phyloP scores from a whole-genome alignment of 352 stramenopile species.

The Pythium apleroticum region DNA sequence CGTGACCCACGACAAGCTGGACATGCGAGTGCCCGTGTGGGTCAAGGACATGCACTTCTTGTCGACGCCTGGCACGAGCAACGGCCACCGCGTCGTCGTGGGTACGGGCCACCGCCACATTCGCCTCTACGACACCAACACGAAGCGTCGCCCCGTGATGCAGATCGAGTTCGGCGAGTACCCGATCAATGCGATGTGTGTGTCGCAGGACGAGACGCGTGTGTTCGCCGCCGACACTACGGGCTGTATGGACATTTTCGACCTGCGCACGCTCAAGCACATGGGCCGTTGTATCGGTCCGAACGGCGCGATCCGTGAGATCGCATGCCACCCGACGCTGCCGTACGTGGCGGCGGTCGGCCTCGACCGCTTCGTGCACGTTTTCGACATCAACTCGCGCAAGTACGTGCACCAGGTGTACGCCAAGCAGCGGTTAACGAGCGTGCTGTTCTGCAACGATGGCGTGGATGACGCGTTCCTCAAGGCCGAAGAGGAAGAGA shows the following conservation, averaged over 20 bases:
- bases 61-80: slow-evolving; percentile 50
- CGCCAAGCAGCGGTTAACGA: slow-evolving; percentile 90
- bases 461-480: slow-evolving; percentile 58
- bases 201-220: slow-evolving; percentile 70
- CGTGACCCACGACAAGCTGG: slow-evolving; percentile 83
- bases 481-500: slow-evolving; percentile 19
- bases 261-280: slow-evolving; percentile 87
- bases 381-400: slow-evolving; percentile 88
- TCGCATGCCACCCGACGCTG: slow-evolving; percentile 88
- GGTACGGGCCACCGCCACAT: slow-evolving; percentile 80
- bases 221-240: slow-evolving; percentile 89
- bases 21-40: slow-evolving; percentile 90
- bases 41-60: slow-evolving; percentile 80
- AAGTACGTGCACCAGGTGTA: slow-evolving; percentile 77
- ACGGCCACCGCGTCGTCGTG: slow-evolving; percentile 68
- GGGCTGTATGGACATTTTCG: slow-evolving; percentile 87
- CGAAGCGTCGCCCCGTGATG: slow-evolving; percentile 72
- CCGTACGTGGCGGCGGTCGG: slow-evolving; percentile 90
- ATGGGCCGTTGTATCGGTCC: slow-evolving; percentile 88
- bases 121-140: slow-evolving; percentile 88
- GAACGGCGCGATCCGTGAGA: slow-evolving; percentile 88
- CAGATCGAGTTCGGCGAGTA: slow-evolving; percentile 75
- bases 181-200: slow-evolving; percentile 68
- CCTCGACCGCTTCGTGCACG: slow-evolving; percentile 93
- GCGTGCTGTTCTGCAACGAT: slow-evolving; percentile 88